Base-by-base conservation (phyloP, 2,329 filamentous ascomycete species). In the Colletotrichum echinochloae region DNA sequence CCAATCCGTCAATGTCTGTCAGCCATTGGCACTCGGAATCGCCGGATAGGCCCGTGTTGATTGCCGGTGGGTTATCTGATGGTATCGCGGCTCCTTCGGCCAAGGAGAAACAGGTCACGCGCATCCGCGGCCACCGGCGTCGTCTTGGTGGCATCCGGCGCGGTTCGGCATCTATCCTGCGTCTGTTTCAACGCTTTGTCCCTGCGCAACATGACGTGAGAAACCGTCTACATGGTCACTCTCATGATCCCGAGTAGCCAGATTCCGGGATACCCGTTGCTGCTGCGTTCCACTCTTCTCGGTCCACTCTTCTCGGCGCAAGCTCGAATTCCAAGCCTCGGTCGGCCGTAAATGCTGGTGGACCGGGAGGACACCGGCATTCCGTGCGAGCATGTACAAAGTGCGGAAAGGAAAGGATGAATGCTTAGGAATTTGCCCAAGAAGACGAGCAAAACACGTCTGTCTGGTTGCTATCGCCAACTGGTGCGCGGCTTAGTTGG, bases 101-200 rank as follows among this genome's bases (percentile, higher is more conserved):
- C 30, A 51, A 41, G 16, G n/a, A 44, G 12, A 20, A 23, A 44
- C 30, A 8, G 39, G 62, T 61, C 33, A 51, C 20, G 48, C 26
- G n/a, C 35, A 56, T 60, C 66, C 66, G 66, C 46, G n/a, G 14
- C 60, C 56, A 26, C 66, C 63, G 66, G 16, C 54, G n/a, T n/a
- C 4, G 18, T 44, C 6, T 44, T n/a, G 20, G 26, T 60, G 62
- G 49, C 48, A 48, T 35, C 16, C 46, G 23, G 33, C 46, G 30
- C 48, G 33, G 35, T 35, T 35, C 63, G 55, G 56, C 48, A 64
- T 30, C 56, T 51, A 35, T 67, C 26, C 35, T 35, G 55, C n/a
- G 39, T 37, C 51, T 44, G 63, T 70, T 70, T 70, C 67, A 70
- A 66, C 63, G 56, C 67, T 66, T 49, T 54, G 48, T 70, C 30